Evolutionary conservation across 2,329 filamentous ascomycete species (phyloP), one percentile per base, ranked within the genome.

Genomic region (Rhynchosporium secalis): DNA sequence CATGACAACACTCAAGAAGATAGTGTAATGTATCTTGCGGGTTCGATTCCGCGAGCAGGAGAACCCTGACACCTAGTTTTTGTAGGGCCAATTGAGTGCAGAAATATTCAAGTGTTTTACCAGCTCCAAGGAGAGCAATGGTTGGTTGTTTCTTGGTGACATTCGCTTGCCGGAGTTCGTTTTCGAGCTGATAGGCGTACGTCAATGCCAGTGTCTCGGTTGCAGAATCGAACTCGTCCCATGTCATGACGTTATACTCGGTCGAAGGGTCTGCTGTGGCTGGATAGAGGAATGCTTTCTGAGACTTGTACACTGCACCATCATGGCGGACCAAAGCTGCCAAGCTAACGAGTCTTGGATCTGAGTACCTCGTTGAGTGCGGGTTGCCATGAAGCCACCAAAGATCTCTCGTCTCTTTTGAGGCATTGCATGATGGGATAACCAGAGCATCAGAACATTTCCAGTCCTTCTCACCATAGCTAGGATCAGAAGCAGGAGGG

Each of bases 351-450:
- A 75, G 65, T 13, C 67, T 68, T 28, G 69, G 67, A 60, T 75
- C 60, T 4, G 67, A 65, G 63, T 72, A 74, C 48, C 71, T 68
- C 31, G 65, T 70, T 10, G 68, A 71, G 60, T 72, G 71, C 56
- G 70, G 71, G 58, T 73, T 66, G 4, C 73, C 73, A 63, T 75
- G 72, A 15, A 72, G 60, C 61, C 65, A 70, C 72, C 72, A 75
- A n/a, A 73, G 65, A 10, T 72, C 67, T 51, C 68, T 70, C 1
- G 65, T 63, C 48, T 65, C 65, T 51, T 67, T 66, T 12, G 70
- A 67, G 9, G 70, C 69, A 31, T 66, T 56, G 6, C 65, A 60
- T 43, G 70, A 67, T 13, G 68, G 69, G 52, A 72, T 56, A 29
- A 74, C 69, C 4, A 64, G 66, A 12, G 70, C 65, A 52, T 73